A percentile compares a stretch with the other conserved stretches of the same genome.
phyloP scores from a whole-genome alignment of 768 basidiomycete genomes.

The Amanita thiersii region DNA sequence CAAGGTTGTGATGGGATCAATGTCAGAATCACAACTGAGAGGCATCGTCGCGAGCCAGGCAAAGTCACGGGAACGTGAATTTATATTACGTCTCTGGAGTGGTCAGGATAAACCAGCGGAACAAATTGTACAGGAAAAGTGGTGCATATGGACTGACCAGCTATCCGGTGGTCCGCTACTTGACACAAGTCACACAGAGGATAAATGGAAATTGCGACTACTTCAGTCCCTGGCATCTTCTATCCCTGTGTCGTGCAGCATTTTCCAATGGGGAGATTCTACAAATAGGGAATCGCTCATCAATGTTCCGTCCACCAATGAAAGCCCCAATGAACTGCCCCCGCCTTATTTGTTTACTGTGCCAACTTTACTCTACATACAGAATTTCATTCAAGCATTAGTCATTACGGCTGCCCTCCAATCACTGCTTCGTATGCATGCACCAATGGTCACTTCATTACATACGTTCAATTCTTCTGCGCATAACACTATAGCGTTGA shows the following conservation, averaged over 20 bases:
- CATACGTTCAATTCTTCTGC: constrained; percentile 8
- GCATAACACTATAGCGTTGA: constrained; percentile 1
- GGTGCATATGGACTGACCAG: constrained; percentile 25
- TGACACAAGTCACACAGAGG: constrained; percentile 9
- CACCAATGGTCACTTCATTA: constrained; percentile 6
- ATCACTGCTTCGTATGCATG: constrained; percentile 40
- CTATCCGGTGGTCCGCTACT: background rate
- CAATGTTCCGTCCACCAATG: constrained; percentile 1
- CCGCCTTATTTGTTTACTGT: constrained; percentile 57
- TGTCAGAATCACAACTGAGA: constrained; percentile 55
- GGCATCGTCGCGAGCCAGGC: constrained; percentile 45
- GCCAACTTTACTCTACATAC: constrained; percentile 46
- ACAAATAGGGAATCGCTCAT: background rate
- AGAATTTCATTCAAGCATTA: constrained; percentile 67
- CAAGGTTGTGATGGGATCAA: constrained; percentile 52
- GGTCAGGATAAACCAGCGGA: constrained; percentile 17
- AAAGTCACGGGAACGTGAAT: constrained; percentile 41
- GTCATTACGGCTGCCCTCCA: constrained; percentile 56
- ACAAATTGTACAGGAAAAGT: constrained; percentile 21
- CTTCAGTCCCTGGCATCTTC: constrained; percentile 34
- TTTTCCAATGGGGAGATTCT: constrained; percentile 15
- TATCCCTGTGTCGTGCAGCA: constrained; percentile 29
- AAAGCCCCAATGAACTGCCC: constrained; percentile 50
- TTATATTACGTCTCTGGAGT: constrained; percentile 46
- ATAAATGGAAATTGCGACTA: constrained; percentile 40